phyloP scores from a whole-genome alignment of 2,329 filamentous ascomycete species.

The Alternaria longipes region DNA sequence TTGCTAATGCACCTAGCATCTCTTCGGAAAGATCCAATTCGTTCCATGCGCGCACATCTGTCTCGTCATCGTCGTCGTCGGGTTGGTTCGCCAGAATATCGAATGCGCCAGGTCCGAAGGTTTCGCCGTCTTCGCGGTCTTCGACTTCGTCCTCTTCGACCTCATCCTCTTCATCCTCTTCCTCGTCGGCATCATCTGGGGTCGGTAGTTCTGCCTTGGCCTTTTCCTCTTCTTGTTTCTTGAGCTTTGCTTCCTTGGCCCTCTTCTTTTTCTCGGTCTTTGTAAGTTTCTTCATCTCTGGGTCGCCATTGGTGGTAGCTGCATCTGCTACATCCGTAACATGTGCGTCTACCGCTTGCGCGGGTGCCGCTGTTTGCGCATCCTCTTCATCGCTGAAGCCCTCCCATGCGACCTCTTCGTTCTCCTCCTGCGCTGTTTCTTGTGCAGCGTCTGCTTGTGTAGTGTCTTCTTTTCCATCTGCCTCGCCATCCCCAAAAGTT shows the following conservation, averaged over 20 bases:
- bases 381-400: conserved; percentile 39
- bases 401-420: conserved; percentile 35
- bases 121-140: conserved; percentile 36
- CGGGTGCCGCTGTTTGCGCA: not conserved
- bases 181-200: conserved; percentile 7
- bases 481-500: conserved; percentile 22
- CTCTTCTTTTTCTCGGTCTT: conserved; percentile 27
- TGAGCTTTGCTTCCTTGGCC: conserved; percentile 25
- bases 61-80: conserved; percentile 65
- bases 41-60: conserved; percentile 82
- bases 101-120: conserved; percentile 58
- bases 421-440: conserved; percentile 3
- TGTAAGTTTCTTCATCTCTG: conserved; percentile 18
- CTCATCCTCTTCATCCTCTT: conserved; percentile 26
- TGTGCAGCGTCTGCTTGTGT: not conserved
- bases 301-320: conserved; percentile 46
- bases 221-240: conserved; percentile 39
- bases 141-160: conserved; percentile 33
- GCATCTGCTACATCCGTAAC: not conserved
- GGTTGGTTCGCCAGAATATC: conserved; percentile 62
- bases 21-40: conserved; percentile 75
- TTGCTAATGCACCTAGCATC: conserved; percentile 77
- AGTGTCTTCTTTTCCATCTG: not conserved
- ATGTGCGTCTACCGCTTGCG: not conserved
- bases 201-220: conserved; percentile 27